Base-by-base conservation (phyloP, 2,329 filamentous ascomycete species). In the Aspergillus novofumigatus region DNA sequence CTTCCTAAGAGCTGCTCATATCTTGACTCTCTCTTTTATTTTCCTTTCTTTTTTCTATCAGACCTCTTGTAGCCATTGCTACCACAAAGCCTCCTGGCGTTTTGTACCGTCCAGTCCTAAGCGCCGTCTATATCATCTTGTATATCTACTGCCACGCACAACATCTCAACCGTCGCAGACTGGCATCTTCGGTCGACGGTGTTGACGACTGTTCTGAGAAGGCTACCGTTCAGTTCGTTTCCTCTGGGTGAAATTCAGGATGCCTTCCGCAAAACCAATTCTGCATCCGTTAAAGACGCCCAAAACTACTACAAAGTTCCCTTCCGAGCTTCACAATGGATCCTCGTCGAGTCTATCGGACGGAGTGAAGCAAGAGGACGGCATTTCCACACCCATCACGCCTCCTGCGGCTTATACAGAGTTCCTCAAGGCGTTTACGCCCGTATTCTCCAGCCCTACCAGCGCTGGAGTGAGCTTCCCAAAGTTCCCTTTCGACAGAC, bases 401-500 rank as follows among this genome's bases (percentile, higher is more conserved):
- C 93, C 93, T 53, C 93, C 93, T 3, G 81, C 84, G 23, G 92
- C 93, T 57, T 97, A 97, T 72, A 88, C 91, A 64, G 92, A 97
- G 69, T 97, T 97, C 71, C 86, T 97, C 61, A 93, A 92, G 77
- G 86, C 87, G 59, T 86, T 95, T 76, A 88, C 84, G 1, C 83
- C 84, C 0, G 80, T 88, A 20, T 80, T 92, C 57, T 85, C 86
- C 69, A 91, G 87, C 61, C 89, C 90, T 8, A 77, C 84, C 49
- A 80, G 84, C 50, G 83, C 86, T 44, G 77, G 78, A 52, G 78
- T 78, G 57, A 81, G 81, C 65, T 82, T 83, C 61, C 70, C 74
- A 44, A 79, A 80, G 45, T 69, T 70, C 49, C 66, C 60, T 21
- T 66, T 69, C 29, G 68, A 72, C 51, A 66, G 61, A 38, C 62